Evolutionary conservation across 805 yeast species (phyloP).

Genomic region (Metschnikowia similis): DNA sequence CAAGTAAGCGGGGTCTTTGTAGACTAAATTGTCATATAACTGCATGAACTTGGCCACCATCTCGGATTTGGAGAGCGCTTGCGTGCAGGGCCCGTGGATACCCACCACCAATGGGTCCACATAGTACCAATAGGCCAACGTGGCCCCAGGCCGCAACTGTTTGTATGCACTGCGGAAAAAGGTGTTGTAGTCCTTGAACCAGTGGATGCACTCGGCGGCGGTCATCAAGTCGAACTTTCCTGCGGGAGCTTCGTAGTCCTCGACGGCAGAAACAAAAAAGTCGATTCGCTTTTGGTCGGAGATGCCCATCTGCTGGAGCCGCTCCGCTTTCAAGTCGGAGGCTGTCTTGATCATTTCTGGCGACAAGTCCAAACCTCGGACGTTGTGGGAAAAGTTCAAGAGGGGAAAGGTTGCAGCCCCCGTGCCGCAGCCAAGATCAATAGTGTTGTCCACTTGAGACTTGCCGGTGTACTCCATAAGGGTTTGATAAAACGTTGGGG

Average conservation of each 20-base stretch:
- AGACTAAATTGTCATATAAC: constrained; percentile 36
- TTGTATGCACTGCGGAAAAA: constrained; percentile 13
- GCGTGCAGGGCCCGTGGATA: constrained; percentile 18
- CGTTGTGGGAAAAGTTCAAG: constrained; percentile 32
- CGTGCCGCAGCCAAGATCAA: constrained; percentile 51
- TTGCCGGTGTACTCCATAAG: constrained; percentile 24
- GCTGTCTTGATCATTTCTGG: constrained; percentile 45
- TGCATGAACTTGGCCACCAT: constrained; percentile 20
- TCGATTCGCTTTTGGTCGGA: constrained; percentile 23
- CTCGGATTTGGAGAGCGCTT: constrained; percentile 12
- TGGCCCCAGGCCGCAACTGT: constrained; percentile 16
- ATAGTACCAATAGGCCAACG: constrained; percentile 20
- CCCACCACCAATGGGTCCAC: constrained; percentile 30
- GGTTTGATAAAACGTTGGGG: constrained; percentile 31
- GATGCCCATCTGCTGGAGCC: constrained; percentile 24
- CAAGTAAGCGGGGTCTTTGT: constrained; percentile 40
- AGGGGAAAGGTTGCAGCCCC: constrained; percentile 49
- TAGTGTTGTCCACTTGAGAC: constrained; percentile 21
- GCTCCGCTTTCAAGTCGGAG: constrained; percentile 20
- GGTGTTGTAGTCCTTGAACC: constrained; percentile 17
- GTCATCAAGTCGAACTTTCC: constrained; percentile 16
- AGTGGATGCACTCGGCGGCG: constrained; percentile 19
- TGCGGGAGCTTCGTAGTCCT: constrained; percentile 22
- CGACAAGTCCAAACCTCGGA: constrained; percentile 46
- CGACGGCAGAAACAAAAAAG: constrained; percentile 32